Percentiles rank a stretch among this genome's conserved stretches.
These are phyloP conservation scores for Apiotrichum montevideense DNA, from an alignment of 1,284 basidiomycete species.

Conservation along the genomic window DNA sequence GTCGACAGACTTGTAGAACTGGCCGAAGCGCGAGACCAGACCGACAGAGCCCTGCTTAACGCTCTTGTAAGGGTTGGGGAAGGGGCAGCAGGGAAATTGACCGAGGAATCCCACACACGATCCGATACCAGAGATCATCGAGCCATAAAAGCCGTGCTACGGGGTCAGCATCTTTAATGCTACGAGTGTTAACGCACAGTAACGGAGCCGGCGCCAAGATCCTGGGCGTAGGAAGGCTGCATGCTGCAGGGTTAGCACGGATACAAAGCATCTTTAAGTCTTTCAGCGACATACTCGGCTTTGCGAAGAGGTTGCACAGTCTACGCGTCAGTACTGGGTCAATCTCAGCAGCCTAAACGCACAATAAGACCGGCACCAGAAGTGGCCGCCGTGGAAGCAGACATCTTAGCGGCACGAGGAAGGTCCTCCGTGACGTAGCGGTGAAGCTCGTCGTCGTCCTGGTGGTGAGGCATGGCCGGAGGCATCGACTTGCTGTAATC, in stretches of 20 bases:
- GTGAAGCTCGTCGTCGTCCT: conserved; percentile 30
- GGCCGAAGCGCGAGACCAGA: conserved; percentile 81
- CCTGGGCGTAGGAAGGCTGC: conserved; percentile 76
- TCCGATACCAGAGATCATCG: conserved; percentile 59
- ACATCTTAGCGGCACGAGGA: conserved; percentile 28
- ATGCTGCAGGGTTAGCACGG: conserved; percentile 13
- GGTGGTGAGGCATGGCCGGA: too few species aligned
- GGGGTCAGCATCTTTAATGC: too few species aligned
- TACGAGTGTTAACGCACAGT: conserved; percentile 43
- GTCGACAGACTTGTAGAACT: conserved; percentile 64
- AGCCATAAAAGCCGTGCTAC: conserved; percentile 78
- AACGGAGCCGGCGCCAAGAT: conserved; percentile 58
- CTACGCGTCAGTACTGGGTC: conserved; percentile 23
- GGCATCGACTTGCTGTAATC: too few species aligned
- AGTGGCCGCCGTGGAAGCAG: neutral
- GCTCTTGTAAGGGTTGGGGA: conserved; percentile 52
- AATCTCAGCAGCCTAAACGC: conserved; percentile 1
- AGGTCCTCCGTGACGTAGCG: conserved; percentile 40
- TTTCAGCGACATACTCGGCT: conserved; percentile 27
- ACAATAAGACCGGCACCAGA: neutral
- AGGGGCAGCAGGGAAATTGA: conserved; percentile 78
- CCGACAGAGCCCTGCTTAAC: conserved; percentile 71
- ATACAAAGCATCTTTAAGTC: conserved; percentile 1
- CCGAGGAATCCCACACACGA: conserved; percentile 54
- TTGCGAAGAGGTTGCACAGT: conserved; percentile 44